These are phyloP conservation scores for Coemansia sp. DNA, from an alignment of 371 early-diverging fungal species.

Conservation along the genomic window DNA sequence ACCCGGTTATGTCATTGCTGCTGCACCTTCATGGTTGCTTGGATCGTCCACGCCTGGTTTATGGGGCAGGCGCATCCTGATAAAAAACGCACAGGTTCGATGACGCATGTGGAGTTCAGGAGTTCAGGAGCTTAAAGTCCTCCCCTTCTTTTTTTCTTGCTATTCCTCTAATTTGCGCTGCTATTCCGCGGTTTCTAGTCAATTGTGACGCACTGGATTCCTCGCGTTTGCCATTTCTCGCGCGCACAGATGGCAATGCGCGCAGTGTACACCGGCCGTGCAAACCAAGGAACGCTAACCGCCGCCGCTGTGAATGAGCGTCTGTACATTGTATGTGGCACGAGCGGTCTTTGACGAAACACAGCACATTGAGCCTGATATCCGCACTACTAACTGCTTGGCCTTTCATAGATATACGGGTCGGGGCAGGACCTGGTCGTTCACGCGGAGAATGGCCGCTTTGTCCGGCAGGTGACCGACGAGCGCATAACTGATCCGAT, in stretches of 20 bases:
- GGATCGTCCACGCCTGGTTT: background rate
- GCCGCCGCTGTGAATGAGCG: background rate
- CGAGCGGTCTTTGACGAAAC: too few species aligned
- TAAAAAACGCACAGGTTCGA: too few species aligned
- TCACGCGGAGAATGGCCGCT: conserved; percentile 11
- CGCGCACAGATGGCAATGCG: conserved; percentile 29
- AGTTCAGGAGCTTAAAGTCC: too few species aligned
- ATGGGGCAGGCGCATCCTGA: too few species aligned
- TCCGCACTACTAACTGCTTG: too few species aligned
- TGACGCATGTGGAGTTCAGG: too few species aligned
- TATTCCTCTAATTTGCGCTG: background rate
- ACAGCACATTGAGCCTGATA: too few species aligned
- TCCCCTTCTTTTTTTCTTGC: background rate
- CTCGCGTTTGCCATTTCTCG: background rate
- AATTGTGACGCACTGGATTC: background rate
- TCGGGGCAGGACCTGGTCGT: conserved; percentile 38
- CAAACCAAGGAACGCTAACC: conserved; percentile 33
- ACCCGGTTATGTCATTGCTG: background rate
- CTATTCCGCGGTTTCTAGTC: too few species aligned
- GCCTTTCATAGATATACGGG: conserved; percentile 29
- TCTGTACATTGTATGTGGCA: conserved; percentile 39
- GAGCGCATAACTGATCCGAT: conserved; percentile 8
- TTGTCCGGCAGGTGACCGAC: conserved; percentile 34
- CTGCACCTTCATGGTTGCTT: background rate
- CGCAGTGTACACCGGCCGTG: conserved; percentile 42